Evolutionary conservation across 768 basidiomycete genomes (phyloP).

Genomic region (Suillus paluster): DNA sequence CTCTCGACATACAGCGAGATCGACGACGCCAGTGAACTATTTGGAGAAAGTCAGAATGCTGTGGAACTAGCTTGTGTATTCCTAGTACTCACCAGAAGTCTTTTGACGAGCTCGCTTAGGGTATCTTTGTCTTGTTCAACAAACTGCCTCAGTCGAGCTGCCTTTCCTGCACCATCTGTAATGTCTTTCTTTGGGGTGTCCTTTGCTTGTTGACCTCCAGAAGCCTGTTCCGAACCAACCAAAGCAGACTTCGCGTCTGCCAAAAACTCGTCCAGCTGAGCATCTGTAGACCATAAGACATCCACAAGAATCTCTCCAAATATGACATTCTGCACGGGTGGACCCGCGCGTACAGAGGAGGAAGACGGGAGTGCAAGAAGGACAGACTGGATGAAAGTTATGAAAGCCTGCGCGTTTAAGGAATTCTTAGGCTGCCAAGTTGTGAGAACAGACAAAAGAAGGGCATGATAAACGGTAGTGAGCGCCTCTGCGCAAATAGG

Average conservation of each 20-base stretch:
- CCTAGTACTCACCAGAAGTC: slow-evolving; percentile 53
- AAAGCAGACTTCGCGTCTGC: slow-evolving; percentile 54
- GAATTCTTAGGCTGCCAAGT: slow-evolving; percentile 56
- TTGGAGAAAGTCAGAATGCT: slow-evolving; percentile 4
- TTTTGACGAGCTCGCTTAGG: slow-evolving; percentile 60
- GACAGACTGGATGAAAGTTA: slow-evolving; percentile 68
- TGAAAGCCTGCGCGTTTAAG: slow-evolving; percentile 54
- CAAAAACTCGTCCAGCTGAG: slow-evolving; percentile 72
- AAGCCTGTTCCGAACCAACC: slow-evolving; percentile 31
- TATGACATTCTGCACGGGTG: slow-evolving; percentile 44
- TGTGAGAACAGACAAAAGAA: slow-evolving; percentile 60
- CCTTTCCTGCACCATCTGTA: slow-evolving; percentile 24
- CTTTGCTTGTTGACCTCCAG: slow-evolving; percentile 33
- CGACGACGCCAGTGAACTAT: slow-evolving; percentile 64
- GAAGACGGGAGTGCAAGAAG: slow-evolving; percentile 69
- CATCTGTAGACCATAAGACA: slow-evolving; percentile 81
- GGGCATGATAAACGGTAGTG: slow-evolving; percentile 69
- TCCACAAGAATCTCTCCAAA: slow-evolving; percentile 80
- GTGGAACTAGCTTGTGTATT: background rate
- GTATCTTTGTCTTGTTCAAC: slow-evolving; percentile 69
- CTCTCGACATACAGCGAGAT: slow-evolving; percentile 68
- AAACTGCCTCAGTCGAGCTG: slow-evolving; percentile 51
- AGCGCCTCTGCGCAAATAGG: slow-evolving; percentile 57
- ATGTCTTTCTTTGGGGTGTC: slow-evolving; percentile 21
- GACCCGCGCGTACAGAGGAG: slow-evolving; percentile 47